phyloP scores from a whole-genome alignment of 352 stramenopile species.

The Phytopythium delawarense region DNA sequence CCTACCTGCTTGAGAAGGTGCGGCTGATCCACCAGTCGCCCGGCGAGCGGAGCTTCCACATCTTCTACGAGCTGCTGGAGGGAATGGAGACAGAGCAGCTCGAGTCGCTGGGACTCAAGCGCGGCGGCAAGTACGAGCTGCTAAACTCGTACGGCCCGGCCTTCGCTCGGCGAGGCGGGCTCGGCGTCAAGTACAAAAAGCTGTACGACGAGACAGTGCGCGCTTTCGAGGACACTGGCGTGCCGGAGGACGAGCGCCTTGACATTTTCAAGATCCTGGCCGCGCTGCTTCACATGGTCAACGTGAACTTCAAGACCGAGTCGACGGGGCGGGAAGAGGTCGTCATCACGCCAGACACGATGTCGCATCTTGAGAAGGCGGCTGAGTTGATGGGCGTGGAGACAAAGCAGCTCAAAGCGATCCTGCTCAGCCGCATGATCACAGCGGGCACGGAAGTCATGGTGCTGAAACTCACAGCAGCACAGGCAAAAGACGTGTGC shows the following conservation, averaged over 20 bases:
- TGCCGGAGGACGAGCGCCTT: constrained; percentile 37
- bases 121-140: constrained; percentile 79
- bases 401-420: constrained; percentile 69
- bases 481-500: constrained; percentile 85
- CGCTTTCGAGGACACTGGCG: constrained; percentile 75
- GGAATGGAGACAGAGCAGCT: constrained; percentile 64
- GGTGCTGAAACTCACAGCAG: constrained; percentile 63
- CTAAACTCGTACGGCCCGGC: constrained; percentile 79
- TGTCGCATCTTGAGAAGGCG: constrained; percentile 71
- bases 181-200: constrained; percentile 48
- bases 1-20: constrained; percentile 97
- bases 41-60: constrained; percentile 93
- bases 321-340: constrained; percentile 30
- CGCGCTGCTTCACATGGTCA: constrained; percentile 95
- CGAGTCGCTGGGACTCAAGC: constrained; percentile 54
- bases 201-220: constrained; percentile 62
- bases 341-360: constrained; percentile 34
- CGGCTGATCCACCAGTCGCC: constrained; percentile 91
- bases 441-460: constrained; percentile 90
- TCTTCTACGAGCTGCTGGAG: constrained; percentile 95
- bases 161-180: constrained; percentile 22
- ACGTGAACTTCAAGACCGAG: constrained; percentile 85
- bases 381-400: constrained; percentile 87
- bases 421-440: constrained; percentile 90
- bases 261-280: constrained; percentile 74